These are phyloP conservation scores for Pseudopithomyces maydicus DNA, from an alignment of 2,329 filamentous ascomycete species.

Conservation along the genomic window DNA sequence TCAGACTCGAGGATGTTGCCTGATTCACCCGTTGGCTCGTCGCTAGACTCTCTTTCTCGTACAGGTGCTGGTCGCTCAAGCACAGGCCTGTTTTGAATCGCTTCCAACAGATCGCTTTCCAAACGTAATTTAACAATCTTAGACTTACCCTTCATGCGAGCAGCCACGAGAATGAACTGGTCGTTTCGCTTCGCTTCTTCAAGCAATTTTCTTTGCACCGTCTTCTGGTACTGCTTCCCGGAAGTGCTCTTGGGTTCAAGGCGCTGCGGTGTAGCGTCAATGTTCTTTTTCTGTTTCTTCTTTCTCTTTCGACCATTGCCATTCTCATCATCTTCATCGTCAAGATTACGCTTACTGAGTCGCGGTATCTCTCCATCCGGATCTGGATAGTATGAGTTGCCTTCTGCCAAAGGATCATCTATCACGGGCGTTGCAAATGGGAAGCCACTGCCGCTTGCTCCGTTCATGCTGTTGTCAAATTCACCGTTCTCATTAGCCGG, in stretches of 20 bases:
- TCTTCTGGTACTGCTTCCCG: conserved; percentile 54
- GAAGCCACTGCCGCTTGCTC: conserved; percentile 22
- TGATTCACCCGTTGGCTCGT: conserved; percentile 27
- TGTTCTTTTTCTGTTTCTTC: conserved; percentile 40
- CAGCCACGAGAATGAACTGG: conserved; percentile 52
- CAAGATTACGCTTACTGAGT: conserved; percentile 35
- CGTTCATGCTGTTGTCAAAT: conserved; percentile 21
- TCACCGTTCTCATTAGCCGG: conserved; percentile 35
- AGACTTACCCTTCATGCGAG: conserved; percentile 51
- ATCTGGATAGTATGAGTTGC: conserved; percentile 29
- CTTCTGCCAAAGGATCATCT: conserved; percentile 22
- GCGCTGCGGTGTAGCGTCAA: conserved; percentile 42
- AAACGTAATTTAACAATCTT: conserved; percentile 50
- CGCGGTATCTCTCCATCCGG: conserved; percentile 37
- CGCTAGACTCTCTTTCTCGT: conserved; percentile 26
- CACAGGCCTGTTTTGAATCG: conserved; percentile 38
- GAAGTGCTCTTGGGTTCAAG: conserved; percentile 48
- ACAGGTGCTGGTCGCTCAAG: conserved; percentile 25
- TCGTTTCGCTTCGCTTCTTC: conserved; percentile 51
- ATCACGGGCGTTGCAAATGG: conserved; percentile 20
- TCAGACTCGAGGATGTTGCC: conserved; percentile 46
- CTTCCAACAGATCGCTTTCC: conserved; percentile 41
- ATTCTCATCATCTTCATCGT: conserved; percentile 33
- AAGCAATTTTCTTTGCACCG: conserved; percentile 51
- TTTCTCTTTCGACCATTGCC: conserved; percentile 23